A percentile compares a stretch with the other conserved stretches of the same genome.
Conservation (phyloP, 108 stramenopile genomes). For the Cyclotella atomus region DNA sequence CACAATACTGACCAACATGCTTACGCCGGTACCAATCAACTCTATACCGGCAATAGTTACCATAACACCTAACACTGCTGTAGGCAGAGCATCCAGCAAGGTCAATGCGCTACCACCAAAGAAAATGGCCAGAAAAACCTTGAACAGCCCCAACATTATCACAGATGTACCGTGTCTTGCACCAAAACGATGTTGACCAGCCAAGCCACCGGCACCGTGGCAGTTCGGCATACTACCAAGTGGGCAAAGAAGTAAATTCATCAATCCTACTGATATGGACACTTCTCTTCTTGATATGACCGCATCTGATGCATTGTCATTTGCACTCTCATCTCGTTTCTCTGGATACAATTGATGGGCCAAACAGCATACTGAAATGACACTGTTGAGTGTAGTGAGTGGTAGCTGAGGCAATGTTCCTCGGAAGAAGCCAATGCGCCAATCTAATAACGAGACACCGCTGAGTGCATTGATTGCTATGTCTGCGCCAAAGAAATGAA, state of each 20-base stretch:
- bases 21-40: conserved; percentile 67
- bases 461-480: conserved; percentile 59
- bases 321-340: conserved; percentile 27
- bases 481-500: conserved; percentile 59
- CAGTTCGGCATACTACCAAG: conserved; percentile 86
- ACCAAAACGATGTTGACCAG: conserved; percentile 85
- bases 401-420: conserved; percentile 85
- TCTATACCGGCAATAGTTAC: conserved; percentile 79
- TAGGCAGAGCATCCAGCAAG: conserved; percentile 75
- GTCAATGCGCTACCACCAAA: conserved; percentile 63
- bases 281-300: conserved; percentile 71
- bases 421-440: conserved; percentile 70
- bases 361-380: conserved; percentile 76
- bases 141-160: conserved; percentile 66
- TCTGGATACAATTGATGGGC: conserved; percentile 80
- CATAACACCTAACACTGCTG: conserved; percentile 74
- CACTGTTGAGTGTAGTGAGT: conserved; percentile 80
- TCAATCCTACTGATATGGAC: conserved; percentile 69
- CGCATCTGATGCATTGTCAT: conserved; percentile 33
- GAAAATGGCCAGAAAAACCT: conserved; percentile 67
- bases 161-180: conserved; percentile 84
- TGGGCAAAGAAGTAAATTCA: conserved; percentile 76
- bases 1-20: conserved; percentile 40
- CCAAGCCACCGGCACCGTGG: conserved; percentile 90
- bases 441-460: conserved; percentile 55